phyloP scores from a whole-genome alignment of 768 basidiomycete genomes.

The Termitomyces sp. region DNA sequence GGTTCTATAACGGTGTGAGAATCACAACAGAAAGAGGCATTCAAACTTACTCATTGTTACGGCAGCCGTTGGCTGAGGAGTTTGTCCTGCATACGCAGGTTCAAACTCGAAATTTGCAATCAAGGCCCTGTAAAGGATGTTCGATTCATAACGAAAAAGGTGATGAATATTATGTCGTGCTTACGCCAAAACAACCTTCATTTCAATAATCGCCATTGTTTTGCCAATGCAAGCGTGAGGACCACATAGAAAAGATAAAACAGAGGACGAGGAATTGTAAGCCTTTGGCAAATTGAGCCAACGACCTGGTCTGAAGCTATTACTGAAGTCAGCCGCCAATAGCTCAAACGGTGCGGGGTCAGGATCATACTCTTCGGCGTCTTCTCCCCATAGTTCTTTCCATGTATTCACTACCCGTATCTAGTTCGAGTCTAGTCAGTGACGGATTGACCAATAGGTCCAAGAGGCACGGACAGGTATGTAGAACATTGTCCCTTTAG shows the following conservation, averaged over 20 bases:
- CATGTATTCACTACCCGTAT: slow-evolving; percentile 50
- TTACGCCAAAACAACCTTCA: slow-evolving; percentile 37
- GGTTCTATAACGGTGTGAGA: slow-evolving; percentile 24
- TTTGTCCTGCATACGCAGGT: slow-evolving; percentile 36
- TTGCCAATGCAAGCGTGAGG: slow-evolving; percentile 42
- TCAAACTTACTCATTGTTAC: slow-evolving; percentile 43
- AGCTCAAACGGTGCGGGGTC: not conserved
- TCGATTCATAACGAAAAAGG: not conserved
- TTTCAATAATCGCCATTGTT: slow-evolving; percentile 42
- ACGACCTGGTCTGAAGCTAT: slow-evolving; percentile 42
- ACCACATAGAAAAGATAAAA: slow-evolving; percentile 37
- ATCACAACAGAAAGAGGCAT: not conserved
- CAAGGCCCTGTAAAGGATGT: slow-evolving; percentile 23
- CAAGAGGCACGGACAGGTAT: slow-evolving; percentile 29
- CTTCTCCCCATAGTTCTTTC: slow-evolving; percentile 46
- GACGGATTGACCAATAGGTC: not conserved
- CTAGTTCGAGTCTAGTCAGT: slow-evolving; percentile 17
- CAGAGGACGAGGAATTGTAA: slow-evolving; percentile 31
- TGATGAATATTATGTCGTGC: not conserved
- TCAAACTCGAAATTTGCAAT: slow-evolving; percentile 43
- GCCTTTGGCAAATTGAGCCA: slow-evolving; percentile 39
- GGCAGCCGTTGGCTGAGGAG: slow-evolving; percentile 37
- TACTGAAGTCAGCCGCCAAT: not conserved
- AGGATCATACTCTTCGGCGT: slow-evolving; percentile 41
- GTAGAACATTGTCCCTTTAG: slow-evolving; percentile 41